Conservation (phyloP, 352 stramenopile species). For the Phytophthora tubulina region DNA sequence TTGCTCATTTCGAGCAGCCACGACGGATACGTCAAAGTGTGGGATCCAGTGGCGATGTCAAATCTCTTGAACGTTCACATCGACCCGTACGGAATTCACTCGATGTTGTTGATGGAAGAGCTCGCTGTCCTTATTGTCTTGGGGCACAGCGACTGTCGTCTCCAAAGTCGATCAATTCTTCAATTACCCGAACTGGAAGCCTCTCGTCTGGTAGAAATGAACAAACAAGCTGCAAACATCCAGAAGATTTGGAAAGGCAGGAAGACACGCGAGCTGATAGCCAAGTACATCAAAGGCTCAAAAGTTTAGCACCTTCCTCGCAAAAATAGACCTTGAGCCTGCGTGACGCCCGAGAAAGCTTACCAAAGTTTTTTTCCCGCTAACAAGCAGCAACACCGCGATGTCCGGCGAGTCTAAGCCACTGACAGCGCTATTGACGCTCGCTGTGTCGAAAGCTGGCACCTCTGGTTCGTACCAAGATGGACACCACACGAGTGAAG, state of each 20-base stretch:
- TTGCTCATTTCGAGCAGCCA: constrained; percentile 59
- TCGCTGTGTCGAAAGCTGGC: constrained; percentile 28
- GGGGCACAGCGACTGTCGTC: constrained; percentile 51
- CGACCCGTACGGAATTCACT: constrained; percentile 55
- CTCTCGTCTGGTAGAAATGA: constrained; percentile 42
- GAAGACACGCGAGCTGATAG: constrained; percentile 60
- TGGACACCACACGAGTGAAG: constrained; percentile 27
- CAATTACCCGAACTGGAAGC: constrained; percentile 57
- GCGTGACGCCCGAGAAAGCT: background rate
- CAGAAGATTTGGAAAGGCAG: constrained; percentile 70
- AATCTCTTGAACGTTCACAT: constrained; percentile 53
- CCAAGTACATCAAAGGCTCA: constrained; percentile 50
- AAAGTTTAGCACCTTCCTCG: background rate
- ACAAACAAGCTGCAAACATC: constrained; percentile 51
- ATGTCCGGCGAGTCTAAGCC: constrained; percentile 28
- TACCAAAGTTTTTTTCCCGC: background rate
- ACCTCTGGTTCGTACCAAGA: constrained; percentile 15
- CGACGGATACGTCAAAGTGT: constrained; percentile 79
- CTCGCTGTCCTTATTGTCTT: constrained; percentile 40
- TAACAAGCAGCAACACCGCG: background rate
- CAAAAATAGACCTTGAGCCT: constrained; percentile 18
- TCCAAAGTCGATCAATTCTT: constrained; percentile 50
- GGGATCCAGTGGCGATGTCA: constrained; percentile 44
- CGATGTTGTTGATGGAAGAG: constrained; percentile 42
- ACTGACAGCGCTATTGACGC: constrained; percentile 25